These are phyloP conservation scores for Magnusiomyces starmeri DNA, from an alignment of 1,139 yeast genomes.

Conservation along the genomic window DNA sequence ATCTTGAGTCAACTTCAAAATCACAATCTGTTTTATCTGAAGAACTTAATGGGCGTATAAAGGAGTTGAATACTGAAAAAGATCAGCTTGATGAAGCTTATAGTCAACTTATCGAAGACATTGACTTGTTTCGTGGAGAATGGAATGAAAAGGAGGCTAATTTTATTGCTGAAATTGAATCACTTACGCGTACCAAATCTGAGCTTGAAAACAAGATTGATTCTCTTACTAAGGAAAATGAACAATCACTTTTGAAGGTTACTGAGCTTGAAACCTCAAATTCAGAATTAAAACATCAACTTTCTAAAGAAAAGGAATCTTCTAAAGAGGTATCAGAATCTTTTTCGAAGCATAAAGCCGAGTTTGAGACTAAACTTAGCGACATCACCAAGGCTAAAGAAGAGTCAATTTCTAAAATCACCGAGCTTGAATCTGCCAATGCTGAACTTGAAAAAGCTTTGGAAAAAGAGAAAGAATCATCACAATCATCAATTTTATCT, in stretches of 20 bases:
- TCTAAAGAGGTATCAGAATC: background rate
- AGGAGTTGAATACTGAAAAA: conserved; percentile 23
- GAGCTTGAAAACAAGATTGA: conserved; percentile 5
- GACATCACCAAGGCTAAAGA: background rate
- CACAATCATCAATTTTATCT: background rate
- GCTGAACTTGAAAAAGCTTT: conserved; percentile 4
- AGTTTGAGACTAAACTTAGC: background rate
- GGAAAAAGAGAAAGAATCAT: background rate
- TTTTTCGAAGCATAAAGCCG: background rate
- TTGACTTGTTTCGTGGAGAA: conserved; percentile 19
- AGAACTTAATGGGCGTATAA: conserved; percentile 15
- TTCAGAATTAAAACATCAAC: background rate
- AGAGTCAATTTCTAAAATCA: too few species aligned
- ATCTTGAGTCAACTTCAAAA: conserved; percentile 20
- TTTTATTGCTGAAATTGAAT: conserved; percentile 10
- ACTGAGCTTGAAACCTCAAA: background rate
- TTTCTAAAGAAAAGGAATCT: background rate
- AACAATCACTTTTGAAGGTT: conserved; percentile 4
- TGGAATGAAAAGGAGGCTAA: conserved; percentile 25
- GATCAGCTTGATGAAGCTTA: conserved; percentile 22
- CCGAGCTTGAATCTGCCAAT: conserved; percentile 6
- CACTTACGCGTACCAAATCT: conserved; percentile 6
- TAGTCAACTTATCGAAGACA: conserved; percentile 16
- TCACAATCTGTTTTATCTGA: conserved; percentile 13
- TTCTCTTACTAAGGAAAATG: conserved; percentile 5